These are phyloP conservation scores for Hortaea werneckii DNA, from an alignment of 2,329 filamentous ascomycete species.

Conservation along the genomic window DNA sequence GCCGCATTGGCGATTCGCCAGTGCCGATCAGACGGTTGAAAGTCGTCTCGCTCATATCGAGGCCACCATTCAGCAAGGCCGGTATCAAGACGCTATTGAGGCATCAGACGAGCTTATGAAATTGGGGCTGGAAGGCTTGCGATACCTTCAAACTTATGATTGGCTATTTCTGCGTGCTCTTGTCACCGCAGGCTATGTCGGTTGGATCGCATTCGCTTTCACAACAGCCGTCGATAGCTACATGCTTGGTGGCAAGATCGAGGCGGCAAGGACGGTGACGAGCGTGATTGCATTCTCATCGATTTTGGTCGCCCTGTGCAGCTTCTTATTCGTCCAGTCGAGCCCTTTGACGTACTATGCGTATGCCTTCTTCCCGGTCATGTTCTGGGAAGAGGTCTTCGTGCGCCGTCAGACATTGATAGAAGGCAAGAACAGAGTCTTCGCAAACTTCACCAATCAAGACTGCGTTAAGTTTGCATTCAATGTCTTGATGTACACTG, in stretches of 20 bases:
- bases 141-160: conserved; percentile 96
- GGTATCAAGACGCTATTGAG: conserved; percentile 67
- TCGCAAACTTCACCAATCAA: conserved; percentile 54
- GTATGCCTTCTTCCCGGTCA: conserved; percentile 83
- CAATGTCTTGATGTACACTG: conserved; percentile 58
- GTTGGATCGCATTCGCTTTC: conserved; percentile 88
- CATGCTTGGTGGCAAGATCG: conserved; percentile 62
- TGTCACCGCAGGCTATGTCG: conserved; percentile 81
- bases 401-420: conserved; percentile 60
- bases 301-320: conserved; percentile 62
- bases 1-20: conserved; percentile 62
- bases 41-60: conserved; percentile 59
- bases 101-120: conserved; percentile 68
- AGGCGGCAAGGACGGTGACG: conserved; percentile 51
- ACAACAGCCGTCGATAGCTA: conserved; percentile 83
- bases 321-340: conserved; percentile 66
- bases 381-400: conserved; percentile 95
- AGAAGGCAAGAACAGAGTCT: conserved; percentile 57
- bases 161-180: conserved; percentile 90
- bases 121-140: conserved; percentile 66
- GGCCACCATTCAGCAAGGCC: conserved; percentile 53
- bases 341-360: conserved; percentile 80
- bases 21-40: conserved; percentile 52
- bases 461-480: conserved; percentile 51
- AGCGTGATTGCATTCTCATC: conserved; percentile 63